Evolutionary conservation across 345 rosid genomes (phyloP).

Genomic region (Hevea brasiliensis): DNA sequence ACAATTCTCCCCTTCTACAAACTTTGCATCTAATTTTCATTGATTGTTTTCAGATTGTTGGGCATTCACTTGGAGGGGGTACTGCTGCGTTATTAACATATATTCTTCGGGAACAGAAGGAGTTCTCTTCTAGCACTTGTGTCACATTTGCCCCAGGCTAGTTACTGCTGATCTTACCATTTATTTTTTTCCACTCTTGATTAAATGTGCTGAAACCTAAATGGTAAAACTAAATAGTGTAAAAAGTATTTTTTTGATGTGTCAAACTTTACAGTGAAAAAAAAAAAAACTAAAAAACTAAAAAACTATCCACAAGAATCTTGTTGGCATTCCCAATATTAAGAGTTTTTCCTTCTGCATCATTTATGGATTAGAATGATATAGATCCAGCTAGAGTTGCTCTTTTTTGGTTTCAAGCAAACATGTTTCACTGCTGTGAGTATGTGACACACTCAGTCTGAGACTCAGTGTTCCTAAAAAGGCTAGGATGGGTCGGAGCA

Average conservation of each 20-base stretch:
- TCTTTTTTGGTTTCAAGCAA: neutral
- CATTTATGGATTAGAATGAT: neutral
- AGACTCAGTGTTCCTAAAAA: no score
- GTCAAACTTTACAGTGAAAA: neutral
- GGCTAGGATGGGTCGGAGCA: no score
- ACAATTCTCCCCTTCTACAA: neutral
- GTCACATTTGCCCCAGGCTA: constrained; percentile 93
- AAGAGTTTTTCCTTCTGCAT: neutral
- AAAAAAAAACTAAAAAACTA: no score
- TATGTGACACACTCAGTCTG: no score
- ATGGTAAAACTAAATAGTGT: no score
- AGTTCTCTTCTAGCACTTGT: constrained; percentile 75
- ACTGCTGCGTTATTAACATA: constrained; percentile 92
- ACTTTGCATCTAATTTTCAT: constrained; percentile 12
- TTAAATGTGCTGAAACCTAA: neutral
- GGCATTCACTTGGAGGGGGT: constrained; percentile 98
- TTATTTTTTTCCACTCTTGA: neutral
- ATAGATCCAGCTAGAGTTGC: neutral
- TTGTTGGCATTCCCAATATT: neutral
- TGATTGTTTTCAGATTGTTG: constrained; percentile 67
- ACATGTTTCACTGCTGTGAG: neutral
- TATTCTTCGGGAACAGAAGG: constrained; percentile 84
- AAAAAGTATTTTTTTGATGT: neutral
- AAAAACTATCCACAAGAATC: neutral
- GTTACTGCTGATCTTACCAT: constrained; percentile 2